Evolutionary conservation across 352 stramenopile genomes (phyloP).

Genomic region (Phytophthora macrochlamydospora): DNA sequence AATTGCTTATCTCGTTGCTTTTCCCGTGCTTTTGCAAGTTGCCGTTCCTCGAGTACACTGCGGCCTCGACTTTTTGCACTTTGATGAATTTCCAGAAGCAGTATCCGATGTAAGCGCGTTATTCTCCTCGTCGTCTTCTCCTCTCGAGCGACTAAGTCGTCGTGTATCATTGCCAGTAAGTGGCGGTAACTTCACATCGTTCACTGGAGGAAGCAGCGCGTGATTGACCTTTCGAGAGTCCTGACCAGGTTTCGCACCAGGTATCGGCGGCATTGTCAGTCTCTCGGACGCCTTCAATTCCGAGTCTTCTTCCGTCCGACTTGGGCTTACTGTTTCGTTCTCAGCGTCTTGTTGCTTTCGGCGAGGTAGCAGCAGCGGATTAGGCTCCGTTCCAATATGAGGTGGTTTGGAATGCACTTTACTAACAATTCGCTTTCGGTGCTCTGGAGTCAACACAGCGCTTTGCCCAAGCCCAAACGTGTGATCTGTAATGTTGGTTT

Average conservation of each 20-base stretch:
- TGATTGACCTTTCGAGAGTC: slow-evolving; percentile 44
- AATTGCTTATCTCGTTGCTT: slow-evolving; percentile 63
- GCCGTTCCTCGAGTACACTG: slow-evolving; percentile 70
- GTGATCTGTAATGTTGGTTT: slow-evolving; percentile 71
- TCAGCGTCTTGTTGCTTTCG: neutral
- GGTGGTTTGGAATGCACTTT: slow-evolving; percentile 48
- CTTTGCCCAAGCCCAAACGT: slow-evolving; percentile 74
- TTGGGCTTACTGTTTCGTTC: slow-evolving; percentile 9
- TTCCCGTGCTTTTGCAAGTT: slow-evolving; percentile 47
- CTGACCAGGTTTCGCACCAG: slow-evolving; percentile 28
- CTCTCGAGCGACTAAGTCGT: slow-evolving; percentile 1
- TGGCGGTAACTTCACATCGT: slow-evolving; percentile 23
- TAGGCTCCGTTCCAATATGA: slow-evolving; percentile 30
- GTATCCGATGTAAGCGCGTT: neutral
- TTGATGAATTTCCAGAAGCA: neutral
- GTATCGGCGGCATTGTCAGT: slow-evolving; percentile 19
- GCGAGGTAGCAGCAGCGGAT: slow-evolving; percentile 36
- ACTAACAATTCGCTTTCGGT: slow-evolving; percentile 49
- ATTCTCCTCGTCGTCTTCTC: slow-evolving; percentile 23
- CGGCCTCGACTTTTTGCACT: slow-evolving; percentile 38
- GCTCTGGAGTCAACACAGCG: slow-evolving; percentile 41
- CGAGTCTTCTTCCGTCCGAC: slow-evolving; percentile 7
- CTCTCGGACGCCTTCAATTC: slow-evolving; percentile 14
- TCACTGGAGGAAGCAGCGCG: slow-evolving; percentile 18
- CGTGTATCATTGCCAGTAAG: slow-evolving; percentile 5